phyloP scores from a whole-genome alignment of 1,284 basidiomycete genomes.

The Ustilago cynodontis region DNA sequence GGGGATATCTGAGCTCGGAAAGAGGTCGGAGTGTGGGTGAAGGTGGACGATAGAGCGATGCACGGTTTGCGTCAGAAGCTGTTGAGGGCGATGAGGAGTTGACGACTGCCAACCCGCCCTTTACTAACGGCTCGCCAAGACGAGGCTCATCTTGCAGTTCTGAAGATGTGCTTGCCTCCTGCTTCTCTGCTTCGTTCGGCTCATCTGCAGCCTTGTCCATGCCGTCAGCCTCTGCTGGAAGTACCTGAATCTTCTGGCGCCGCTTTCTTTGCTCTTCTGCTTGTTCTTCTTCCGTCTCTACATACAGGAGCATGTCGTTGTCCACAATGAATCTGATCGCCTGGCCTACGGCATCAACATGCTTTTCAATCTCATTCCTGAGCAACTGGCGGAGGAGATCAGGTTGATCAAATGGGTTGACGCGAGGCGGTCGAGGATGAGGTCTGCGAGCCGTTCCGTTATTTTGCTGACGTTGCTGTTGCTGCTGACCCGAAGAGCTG shows the following conservation, averaged over 20 bases:
- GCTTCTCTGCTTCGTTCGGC: neutral
- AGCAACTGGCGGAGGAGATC: conserved; percentile 75
- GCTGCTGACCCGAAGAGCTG: conserved; percentile 11
- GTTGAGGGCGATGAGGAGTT: neutral
- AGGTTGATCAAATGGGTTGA: conserved; percentile 65
- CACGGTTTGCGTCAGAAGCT: neutral
- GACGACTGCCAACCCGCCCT: conserved; percentile 33
- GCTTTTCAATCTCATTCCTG: conserved; percentile 86
- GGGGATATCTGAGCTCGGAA: conserved; percentile 57
- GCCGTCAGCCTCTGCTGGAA: conserved; percentile 8
- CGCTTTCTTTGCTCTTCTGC: conserved; percentile 75
- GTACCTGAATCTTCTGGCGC: conserved; percentile 38
- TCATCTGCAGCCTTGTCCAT: neutral
- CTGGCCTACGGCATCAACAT: conserved; percentile 91
- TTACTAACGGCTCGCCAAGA: conserved; percentile 21
- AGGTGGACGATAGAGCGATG: conserved; percentile 42
- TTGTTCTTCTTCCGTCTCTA: conserved; percentile 85
- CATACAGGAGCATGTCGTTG: conserved; percentile 86
- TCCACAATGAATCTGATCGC: conserved; percentile 91
- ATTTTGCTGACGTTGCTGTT: conserved; percentile 13
- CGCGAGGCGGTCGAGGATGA: conserved; percentile 53
- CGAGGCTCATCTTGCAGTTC: conserved; percentile 2
- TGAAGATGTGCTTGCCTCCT: neutral
- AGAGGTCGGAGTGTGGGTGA: conserved; percentile 59
- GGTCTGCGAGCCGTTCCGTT: conserved; percentile 33